Conservation (phyloP, 2,329 filamentous ascomycete genomes). For the Knoxdaviesia capensis region DNA sequence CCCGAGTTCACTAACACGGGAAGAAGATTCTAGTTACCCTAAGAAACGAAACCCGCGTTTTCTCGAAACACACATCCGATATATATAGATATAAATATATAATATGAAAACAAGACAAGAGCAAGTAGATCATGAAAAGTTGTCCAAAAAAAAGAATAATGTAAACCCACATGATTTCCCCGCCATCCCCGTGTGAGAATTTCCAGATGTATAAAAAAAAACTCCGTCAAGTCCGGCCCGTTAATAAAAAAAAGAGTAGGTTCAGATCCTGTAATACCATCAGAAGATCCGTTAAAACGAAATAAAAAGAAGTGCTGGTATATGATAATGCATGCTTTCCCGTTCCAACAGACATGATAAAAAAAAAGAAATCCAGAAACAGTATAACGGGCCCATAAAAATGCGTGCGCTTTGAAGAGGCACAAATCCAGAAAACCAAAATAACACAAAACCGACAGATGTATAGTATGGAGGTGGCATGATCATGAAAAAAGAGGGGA, state of each 20-base stretch:
- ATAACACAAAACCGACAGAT: background rate
- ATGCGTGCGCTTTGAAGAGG: background rate
- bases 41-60: too few relatives aligned
- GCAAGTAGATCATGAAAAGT: too few relatives aligned
- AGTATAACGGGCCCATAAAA: constrained; percentile 8
- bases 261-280: background rate
- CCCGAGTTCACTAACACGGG: too few relatives aligned
- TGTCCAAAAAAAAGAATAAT: too few relatives aligned
- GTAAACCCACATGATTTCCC: too few relatives aligned
- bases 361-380: constrained; percentile 4
- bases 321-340: background rate
- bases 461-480: background rate
- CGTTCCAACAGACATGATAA: background rate
- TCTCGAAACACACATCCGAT: too few relatives aligned
- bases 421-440: background rate
- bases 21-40: too few relatives aligned
- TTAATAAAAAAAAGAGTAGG: background rate
- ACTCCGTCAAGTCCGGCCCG: background rate
- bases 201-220: too few relatives aligned
- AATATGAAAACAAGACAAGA: too few relatives aligned
- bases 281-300: background rate
- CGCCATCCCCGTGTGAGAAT: too few relatives aligned
- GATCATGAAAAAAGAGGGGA: constrained; percentile 9
- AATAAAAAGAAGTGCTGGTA: background rate
- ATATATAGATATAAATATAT: too few relatives aligned